phyloP scores from a whole-genome alignment of 352 stramenopile genomes.

The Blastocystis sp. region DNA sequence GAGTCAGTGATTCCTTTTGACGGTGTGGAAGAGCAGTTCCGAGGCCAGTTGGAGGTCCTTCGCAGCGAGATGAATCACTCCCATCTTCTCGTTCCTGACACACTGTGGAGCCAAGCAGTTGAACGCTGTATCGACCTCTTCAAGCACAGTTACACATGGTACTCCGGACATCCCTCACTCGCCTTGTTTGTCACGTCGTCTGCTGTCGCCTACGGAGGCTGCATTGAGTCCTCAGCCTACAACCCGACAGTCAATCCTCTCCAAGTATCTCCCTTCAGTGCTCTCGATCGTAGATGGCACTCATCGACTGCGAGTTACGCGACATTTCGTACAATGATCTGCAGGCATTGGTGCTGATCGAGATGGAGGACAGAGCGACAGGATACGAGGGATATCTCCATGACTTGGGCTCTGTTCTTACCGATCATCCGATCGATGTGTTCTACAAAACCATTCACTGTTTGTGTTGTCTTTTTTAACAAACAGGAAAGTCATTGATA shows the following conservation, averaged over 20 bases:
- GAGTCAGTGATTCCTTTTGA: background rate
- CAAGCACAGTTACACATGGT: background rate
- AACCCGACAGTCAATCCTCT: conserved; percentile 34
- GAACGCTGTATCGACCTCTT: background rate
- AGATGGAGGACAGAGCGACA: background rate
- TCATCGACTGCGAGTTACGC: conserved; percentile 17
- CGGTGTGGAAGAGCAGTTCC: background rate
- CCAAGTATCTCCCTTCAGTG: background rate
- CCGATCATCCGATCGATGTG: background rate
- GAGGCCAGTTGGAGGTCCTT: background rate
- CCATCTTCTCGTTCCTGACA: background rate
- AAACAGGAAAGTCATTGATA: no score
- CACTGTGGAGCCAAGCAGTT: background rate
- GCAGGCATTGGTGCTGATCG: background rate
- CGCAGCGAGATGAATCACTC: background rate
- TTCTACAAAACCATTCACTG: background rate
- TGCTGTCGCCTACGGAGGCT: background rate
- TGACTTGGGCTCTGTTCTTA: background rate
- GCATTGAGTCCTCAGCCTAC: conserved; percentile 43
- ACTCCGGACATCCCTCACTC: background rate
- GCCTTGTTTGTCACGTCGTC: background rate
- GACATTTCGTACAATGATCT: background rate
- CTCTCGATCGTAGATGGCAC: background rate
- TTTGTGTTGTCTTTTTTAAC: no score
- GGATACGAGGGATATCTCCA: background rate